Percentiles rank a stretch among this genome's conserved stretches.
These are phyloP conservation scores for Ashbya aceris DNA, from an alignment of 1,139 yeast species.

Conservation along the genomic window DNA sequence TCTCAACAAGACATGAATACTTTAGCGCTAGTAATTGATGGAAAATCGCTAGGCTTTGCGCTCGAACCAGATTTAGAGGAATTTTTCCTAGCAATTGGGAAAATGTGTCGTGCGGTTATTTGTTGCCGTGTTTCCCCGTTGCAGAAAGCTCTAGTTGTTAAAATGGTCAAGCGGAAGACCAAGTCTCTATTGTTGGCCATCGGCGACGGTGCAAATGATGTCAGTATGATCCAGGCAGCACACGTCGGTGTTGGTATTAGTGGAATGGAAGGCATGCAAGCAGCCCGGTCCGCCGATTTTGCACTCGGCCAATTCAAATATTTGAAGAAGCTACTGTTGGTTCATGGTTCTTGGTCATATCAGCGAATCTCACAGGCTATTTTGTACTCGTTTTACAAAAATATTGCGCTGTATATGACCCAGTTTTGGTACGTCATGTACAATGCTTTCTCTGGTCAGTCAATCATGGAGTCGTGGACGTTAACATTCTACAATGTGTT, in stretches of 20 bases:
- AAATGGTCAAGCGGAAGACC: constrained; percentile 75
- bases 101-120: constrained; percentile 85
- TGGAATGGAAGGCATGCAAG: constrained; percentile 99
- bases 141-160: constrained; percentile 93
- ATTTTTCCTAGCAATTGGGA: constrained; percentile 67
- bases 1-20: constrained; percentile 66
- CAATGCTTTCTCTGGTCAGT: constrained; percentile 91
- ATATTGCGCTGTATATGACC: constrained; percentile 90
- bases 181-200: constrained; percentile 78
- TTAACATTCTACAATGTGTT: constrained; percentile 93
- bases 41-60: constrained; percentile 80
- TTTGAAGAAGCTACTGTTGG: constrained; percentile 70
- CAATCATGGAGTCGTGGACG: constrained; percentile 96
- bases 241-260: constrained; percentile 98
- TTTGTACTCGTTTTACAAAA: constrained; percentile 89
- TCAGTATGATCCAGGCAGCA: constrained; percentile 97
- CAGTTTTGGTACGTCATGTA: constrained; percentile 96
- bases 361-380: constrained; percentile 90
- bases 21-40: constrained; percentile 87
- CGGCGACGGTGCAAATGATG: constrained; percentile 99
- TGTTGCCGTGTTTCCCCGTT: constrained; percentile 98
- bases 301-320: constrained; percentile 94
- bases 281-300: constrained; percentile 95
- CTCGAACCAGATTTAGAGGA: constrained; percentile 75
- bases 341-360: constrained; percentile 97